Evolutionary conservation across 2,329 filamentous ascomycete species (phyloP).

Genomic region (Cylindrodendrum hubeiense): DNA sequence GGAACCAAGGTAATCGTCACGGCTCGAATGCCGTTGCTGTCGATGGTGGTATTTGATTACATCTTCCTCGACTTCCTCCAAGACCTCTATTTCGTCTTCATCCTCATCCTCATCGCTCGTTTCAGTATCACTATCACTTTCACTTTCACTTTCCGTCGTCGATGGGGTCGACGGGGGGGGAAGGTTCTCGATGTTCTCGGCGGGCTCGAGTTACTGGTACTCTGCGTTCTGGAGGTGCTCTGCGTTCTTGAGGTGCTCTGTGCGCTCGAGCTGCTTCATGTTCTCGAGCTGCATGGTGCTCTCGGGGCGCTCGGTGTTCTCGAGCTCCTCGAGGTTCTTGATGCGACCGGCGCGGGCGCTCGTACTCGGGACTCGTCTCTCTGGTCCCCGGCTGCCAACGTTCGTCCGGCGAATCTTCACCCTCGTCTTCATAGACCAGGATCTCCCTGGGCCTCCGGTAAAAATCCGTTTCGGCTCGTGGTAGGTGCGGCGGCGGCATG

Average conservation of each 20-base stretch:
- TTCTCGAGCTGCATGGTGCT: neutral
- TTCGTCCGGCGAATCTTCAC: slow-evolving; percentile 35
- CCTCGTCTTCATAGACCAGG: slow-evolving; percentile 44
- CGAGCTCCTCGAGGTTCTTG: slow-evolving; percentile 10
- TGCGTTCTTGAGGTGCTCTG: slow-evolving; percentile 1
- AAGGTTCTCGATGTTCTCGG: slow-evolving; percentile 3
- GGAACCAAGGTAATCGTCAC: slow-evolving; percentile 44
- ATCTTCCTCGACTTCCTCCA: slow-evolving; percentile 46
- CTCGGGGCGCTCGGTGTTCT: slow-evolving; percentile 2
- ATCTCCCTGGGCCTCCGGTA: slow-evolving; percentile 47
- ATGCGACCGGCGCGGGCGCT: slow-evolving; percentile 5
- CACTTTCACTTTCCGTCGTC: slow-evolving; percentile 15
- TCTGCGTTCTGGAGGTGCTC: neutral
- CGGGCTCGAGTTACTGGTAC: neutral
- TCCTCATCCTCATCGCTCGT: slow-evolving; percentile 13
- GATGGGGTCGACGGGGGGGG: slow-evolving; percentile 17
- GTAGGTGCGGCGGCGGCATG: slow-evolving; percentile 46
- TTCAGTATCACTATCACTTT: slow-evolving; percentile 15
- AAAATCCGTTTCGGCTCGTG: slow-evolving; percentile 46
- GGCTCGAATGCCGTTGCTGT: slow-evolving; percentile 36
- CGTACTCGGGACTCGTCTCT: slow-evolving; percentile 30
- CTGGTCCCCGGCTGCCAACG: slow-evolving; percentile 35
- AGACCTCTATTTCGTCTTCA: slow-evolving; percentile 44
- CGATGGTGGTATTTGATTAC: slow-evolving; percentile 32
- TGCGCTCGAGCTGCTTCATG: slow-evolving; percentile 2